Evolutionary conservation across 768 basidiomycete species (phyloP).

Genomic region (Mycena latifolia): DNA sequence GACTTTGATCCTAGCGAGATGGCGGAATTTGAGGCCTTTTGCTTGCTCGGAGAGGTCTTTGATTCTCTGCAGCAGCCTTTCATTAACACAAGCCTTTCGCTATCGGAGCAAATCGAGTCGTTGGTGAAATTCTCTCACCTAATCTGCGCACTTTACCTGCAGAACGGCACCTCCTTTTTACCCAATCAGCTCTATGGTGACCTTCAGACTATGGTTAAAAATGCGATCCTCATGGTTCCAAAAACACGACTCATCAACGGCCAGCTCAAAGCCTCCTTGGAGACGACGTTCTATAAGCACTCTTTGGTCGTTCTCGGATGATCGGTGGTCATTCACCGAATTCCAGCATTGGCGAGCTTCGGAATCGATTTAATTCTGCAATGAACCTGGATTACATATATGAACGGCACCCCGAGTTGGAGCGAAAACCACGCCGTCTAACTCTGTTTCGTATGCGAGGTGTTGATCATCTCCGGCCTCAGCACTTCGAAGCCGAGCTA

Average conservation of each 20-base stretch:
- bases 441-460: conserved; percentile 35
- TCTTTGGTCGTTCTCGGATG: conserved; percentile 42
- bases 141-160: conserved; percentile 23
- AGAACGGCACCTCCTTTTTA: conserved; percentile 37
- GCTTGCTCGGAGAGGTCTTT: conserved; percentile 22
- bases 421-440: conserved; percentile 36
- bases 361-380: conserved; percentile 37
- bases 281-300: conserved; percentile 43
- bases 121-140: conserved; percentile 26
- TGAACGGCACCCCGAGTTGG: conserved; percentile 35
- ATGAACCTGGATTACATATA: conserved; percentile 38
- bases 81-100: conserved; percentile 17
- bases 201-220: conserved; percentile 40
- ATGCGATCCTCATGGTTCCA: too few species aligned
- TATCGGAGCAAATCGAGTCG: conserved; percentile 29
- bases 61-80: conserved; percentile 32
- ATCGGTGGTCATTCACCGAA: conserved; percentile 10
- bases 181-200: conserved; percentile 46
- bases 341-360: not conserved
- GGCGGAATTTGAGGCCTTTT: conserved; percentile 8
- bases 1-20: conserved; percentile 12
- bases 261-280: conserved; percentile 33
- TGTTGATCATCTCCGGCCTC: conserved; percentile 43
- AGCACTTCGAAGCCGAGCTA: conserved; percentile 38
- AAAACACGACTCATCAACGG: conserved; percentile 41